A percentile compares a stretch with the other conserved stretches of the same genome.
phyloP scores from a whole-genome alignment of 2,329 filamentous ascomycete species.

The Thyridium curvatum region DNA sequence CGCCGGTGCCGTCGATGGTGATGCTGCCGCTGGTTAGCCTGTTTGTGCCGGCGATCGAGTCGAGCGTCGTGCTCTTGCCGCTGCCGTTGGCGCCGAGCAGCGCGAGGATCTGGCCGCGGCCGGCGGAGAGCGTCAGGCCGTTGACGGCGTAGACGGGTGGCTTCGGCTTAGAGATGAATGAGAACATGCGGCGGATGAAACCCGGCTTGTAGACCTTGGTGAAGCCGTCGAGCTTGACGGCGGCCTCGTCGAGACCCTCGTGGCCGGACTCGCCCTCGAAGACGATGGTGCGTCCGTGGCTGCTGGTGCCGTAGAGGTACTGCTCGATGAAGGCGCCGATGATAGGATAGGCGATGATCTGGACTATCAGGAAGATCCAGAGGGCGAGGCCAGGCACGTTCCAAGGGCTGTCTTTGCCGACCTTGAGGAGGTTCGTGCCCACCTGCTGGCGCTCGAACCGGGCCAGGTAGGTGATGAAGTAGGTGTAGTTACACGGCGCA shows the following conservation, averaged over 20 bases:
- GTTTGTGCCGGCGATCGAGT: conserved; percentile 79
- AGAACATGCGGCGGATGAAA: conserved; percentile 48
- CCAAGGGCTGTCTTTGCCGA: conserved; percentile 61
- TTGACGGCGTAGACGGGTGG: conserved; percentile 75
- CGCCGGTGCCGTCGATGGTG: conserved; percentile 68
- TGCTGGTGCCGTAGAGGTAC: conserved; percentile 68
- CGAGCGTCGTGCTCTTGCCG: conserved; percentile 84
- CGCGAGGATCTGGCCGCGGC: conserved; percentile 76
- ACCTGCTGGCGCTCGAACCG: conserved; percentile 62
- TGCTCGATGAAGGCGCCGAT: conserved; percentile 71
- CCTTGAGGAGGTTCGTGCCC: conserved; percentile 53
- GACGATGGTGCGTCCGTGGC: conserved; percentile 49
- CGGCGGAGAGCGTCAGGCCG: conserved; percentile 62
- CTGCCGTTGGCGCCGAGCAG: conserved; percentile 84
- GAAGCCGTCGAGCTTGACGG: conserved; percentile 66
- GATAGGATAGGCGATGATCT: conserved; percentile 72
- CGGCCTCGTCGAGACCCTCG: conserved; percentile 29
- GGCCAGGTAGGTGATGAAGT: conserved; percentile 69
- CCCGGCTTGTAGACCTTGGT: conserved; percentile 72
- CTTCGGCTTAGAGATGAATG: conserved; percentile 38
- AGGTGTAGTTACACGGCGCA: conserved; percentile 81
- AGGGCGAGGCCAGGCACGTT: conserved; percentile 66
- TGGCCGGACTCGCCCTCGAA: conserved; percentile 23
- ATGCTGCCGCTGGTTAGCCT: conserved; percentile 72
- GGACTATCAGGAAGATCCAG: conserved; percentile 70